A percentile compares a stretch with the other conserved stretches of the same genome.
Evolutionary conservation across 805 yeast genomes (phyloP).

Genomic region (Dipodascopsis tothii): DNA sequence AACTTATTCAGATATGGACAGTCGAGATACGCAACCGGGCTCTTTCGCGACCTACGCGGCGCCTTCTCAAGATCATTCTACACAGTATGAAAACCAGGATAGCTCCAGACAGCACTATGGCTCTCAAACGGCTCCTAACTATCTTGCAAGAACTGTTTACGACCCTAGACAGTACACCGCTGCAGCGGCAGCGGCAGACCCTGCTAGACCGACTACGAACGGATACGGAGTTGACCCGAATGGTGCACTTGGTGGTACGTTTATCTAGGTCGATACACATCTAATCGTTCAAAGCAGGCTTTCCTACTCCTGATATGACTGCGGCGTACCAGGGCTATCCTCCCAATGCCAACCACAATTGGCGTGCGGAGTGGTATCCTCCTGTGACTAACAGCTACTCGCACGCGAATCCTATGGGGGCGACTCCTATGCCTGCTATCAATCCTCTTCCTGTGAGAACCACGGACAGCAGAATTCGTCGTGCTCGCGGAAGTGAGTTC

Average conservation of each 20-base stretch:
- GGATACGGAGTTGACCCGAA: conserved; percentile 13
- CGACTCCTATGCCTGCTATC: neutral
- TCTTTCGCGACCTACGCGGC: conserved; percentile 9
- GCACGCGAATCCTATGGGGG: neutral
- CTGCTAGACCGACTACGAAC: conserved; percentile 3
- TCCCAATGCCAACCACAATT: conserved; percentile 8
- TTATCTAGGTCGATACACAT: neutral
- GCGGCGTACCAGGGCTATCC: conserved; percentile 8
- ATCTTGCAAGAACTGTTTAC: conserved; percentile 1
- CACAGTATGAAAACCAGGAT: conserved; percentile 12
- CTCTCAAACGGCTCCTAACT: conserved; percentile 5
- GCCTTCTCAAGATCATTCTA: conserved; percentile 6
- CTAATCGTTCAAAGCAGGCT: neutral
- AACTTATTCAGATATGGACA: too few relatives aligned
- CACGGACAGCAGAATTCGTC: conserved; percentile 2
- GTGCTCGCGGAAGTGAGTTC: conserved; percentile 3
- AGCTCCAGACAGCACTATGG: conserved; percentile 8
- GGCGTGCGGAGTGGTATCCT: conserved; percentile 22
- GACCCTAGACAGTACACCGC: conserved; percentile 10
- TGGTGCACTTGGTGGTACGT: conserved; percentile 1
- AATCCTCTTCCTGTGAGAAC: neutral
- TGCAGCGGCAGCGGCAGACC: conserved; percentile 9
- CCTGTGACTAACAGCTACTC: conserved; percentile 7
- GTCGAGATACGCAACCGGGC: conserved; percentile 15
- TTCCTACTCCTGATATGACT: neutral